A percentile compares a stretch with the other conserved stretches of the same genome.
phyloP scores from a whole-genome alignment of 192 early-diverging fungal genomes.

The Entomortierella chlamydospora region DNA sequence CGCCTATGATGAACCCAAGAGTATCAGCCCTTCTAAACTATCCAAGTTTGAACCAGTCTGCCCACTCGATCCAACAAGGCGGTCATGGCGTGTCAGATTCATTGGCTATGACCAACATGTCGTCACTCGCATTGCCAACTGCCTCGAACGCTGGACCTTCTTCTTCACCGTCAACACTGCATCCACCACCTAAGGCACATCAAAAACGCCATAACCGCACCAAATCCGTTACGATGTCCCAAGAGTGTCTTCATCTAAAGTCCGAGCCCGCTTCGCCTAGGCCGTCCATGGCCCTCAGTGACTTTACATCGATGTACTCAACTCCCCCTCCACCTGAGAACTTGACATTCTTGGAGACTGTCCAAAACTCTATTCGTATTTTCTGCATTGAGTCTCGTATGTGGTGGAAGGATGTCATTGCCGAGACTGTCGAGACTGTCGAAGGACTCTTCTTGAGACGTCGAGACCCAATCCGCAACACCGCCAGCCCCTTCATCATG shows the following conservation, averaged over 20 bases:
- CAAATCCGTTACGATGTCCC: conserved; percentile 41
- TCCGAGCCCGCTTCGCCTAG: conserved; percentile 24
- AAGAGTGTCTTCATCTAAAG: conserved; percentile 6
- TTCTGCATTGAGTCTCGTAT: conserved; percentile 46
- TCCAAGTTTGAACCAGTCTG: conserved; percentile 30
- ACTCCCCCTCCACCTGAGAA: conserved; percentile 34
- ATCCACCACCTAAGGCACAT: not conserved
- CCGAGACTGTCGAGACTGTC: conserved; percentile 40
- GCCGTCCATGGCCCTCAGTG: conserved; percentile 41
- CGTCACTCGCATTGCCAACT: not conserved
- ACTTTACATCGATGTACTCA: conserved; percentile 31
- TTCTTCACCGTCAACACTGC: not conserved
- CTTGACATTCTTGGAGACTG: conserved; percentile 13
- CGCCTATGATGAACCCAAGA: conserved; percentile 26
- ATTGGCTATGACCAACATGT: conserved; percentile 21
- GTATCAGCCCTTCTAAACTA: not conserved
- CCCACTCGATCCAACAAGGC: conserved; percentile 21
- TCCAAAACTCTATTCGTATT: conserved; percentile 31
- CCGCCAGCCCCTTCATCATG: conserved; percentile 57
- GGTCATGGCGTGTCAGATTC: conserved; percentile 20
- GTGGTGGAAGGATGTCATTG: conserved; percentile 43
- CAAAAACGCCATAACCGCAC: conserved; percentile 13
- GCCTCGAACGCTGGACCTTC: not conserved
- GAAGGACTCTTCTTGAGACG: conserved; percentile 23
- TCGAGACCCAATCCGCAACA: conserved; percentile 57